Evolutionary conservation across 148 eudicot genomes (phyloP).

Genomic region (Cornus controversa): DNA sequence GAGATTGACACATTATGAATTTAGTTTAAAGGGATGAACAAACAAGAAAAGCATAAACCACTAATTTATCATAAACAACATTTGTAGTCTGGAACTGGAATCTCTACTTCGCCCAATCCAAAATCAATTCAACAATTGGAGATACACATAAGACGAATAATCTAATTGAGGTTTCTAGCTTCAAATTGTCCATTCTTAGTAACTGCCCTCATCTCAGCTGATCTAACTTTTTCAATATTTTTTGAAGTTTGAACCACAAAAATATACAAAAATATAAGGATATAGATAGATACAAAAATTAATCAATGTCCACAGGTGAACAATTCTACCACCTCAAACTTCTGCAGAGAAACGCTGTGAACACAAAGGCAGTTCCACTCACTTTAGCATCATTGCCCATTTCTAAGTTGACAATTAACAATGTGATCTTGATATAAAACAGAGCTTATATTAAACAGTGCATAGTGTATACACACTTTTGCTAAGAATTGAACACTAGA

Average conservation of each 20-base stretch:
- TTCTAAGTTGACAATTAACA: neutral
- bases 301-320: neutral
- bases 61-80: neutral
- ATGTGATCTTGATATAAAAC: neutral
- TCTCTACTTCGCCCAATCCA: neutral
- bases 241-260: neutral
- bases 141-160: neutral
- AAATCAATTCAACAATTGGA: neutral
- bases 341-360: neutral
- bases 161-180: neutral
- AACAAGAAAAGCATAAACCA: neutral
- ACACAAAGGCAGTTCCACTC: neutral
- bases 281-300: neutral
- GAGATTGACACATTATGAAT: neutral
- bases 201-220: constrained; percentile 3
- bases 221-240: neutral
- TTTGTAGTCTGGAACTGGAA: neutral
- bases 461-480: neutral
- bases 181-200: neutral
- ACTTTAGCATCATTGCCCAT: neutral
- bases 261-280: too few relatives aligned
- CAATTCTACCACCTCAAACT: neutral
- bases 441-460: neutral
- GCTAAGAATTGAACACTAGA: neutral
- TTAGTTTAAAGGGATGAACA: neutral